Evolutionary conservation across 805 yeast genomes (phyloP), one percentile per base, ranked within the genome.

Genomic region (Suhomyces sp.): DNA sequence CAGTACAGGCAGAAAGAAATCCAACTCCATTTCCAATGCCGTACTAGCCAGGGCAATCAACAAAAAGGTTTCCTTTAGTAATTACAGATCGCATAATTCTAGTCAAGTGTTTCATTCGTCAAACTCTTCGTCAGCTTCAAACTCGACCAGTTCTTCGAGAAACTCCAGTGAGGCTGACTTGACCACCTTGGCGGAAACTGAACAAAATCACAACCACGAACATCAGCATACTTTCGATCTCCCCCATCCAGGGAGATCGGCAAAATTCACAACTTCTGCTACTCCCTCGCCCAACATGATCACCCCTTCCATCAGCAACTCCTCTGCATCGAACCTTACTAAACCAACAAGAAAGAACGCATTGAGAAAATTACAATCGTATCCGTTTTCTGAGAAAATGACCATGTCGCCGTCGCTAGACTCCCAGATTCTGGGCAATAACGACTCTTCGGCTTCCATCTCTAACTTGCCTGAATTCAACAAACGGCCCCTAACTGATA

Each of bases 401-500:
- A 38, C 44, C 17, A 24, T 44, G 4, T 46, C 56, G 41, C 54
- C 51, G 49, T 57, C 57, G 46, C 33, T 52, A 6, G 59, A 57
- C n/a, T 35, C 57, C 7, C 56, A 46, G 44, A 54, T 55, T 50
- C 56, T 47, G 15, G 60, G 42, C 13, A 31, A 47, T 5, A 41
- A 44, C 19, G 44, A 40, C 13, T 44, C 46, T 23, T 44, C 48
- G 9, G 41, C 38, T 17, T 50, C 53, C n/a, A 55, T 53, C 31
- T 27, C 57, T 13, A 56, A 58, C 40, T 65, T 78, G 44, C 87
- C 88, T 0, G 83, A 74, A 52, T 87, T 87, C 69, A 84, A 86
- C 63, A 84, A 82, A 66, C 73, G 91, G 46, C 94, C 94, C 0
- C 70, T 84, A 50, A 84, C 86, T 44, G 94, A 87, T 62, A 87